Evolutionary conservation across 306 rosid species (phyloP).

Genomic region (Leucaena leucocephala): DNA sequence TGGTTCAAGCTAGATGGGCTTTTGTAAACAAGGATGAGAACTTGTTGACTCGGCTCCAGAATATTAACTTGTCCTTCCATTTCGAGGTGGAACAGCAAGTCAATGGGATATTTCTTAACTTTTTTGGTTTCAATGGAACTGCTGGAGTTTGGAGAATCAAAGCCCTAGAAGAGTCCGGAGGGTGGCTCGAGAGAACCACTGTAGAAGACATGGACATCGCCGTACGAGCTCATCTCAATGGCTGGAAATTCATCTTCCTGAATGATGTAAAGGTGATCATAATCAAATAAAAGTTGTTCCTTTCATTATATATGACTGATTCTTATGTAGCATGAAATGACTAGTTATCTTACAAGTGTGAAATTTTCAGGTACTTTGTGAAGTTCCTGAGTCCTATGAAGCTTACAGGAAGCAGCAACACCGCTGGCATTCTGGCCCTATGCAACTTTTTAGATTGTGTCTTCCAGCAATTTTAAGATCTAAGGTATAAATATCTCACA

Average conservation of each 20-base stretch:
- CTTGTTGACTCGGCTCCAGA: conserved; percentile 95
- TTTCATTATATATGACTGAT: not conserved
- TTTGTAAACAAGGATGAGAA: conserved; percentile 94
- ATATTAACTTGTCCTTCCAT: conserved; percentile 91
- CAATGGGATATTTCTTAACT: conserved; percentile 83
- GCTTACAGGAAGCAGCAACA: conserved; percentile 98
- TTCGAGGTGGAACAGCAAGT: conserved; percentile 99
- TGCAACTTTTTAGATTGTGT: conserved; percentile 91
- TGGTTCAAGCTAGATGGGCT: conserved; percentile 96
- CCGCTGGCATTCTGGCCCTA: conserved; percentile 99
- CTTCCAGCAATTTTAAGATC: conserved; percentile 83
- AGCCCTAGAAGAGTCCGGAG: conserved; percentile 93
- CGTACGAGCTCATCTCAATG: conserved; percentile 92
- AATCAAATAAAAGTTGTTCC: not conserved
- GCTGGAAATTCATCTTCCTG: conserved; percentile 92
- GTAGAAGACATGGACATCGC: conserved; percentile 99
- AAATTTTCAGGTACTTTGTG: conserved; percentile 77
- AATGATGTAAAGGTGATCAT: conserved; percentile 89
- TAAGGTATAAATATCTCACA: conserved; percentile 53
- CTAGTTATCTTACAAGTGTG: conserved; percentile 4
- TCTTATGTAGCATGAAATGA: conserved; percentile 14
- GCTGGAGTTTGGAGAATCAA: conserved; percentile 99
- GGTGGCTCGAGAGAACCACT: conserved; percentile 95
- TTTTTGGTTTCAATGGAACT: conserved; percentile 97
- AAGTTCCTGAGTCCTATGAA: conserved; percentile 95